Percentiles rank a stretch among this genome's conserved stretches.
Evolutionary conservation across 306 rosid genomes (phyloP).

Genomic region (Pyrus betulifolia): DNA sequence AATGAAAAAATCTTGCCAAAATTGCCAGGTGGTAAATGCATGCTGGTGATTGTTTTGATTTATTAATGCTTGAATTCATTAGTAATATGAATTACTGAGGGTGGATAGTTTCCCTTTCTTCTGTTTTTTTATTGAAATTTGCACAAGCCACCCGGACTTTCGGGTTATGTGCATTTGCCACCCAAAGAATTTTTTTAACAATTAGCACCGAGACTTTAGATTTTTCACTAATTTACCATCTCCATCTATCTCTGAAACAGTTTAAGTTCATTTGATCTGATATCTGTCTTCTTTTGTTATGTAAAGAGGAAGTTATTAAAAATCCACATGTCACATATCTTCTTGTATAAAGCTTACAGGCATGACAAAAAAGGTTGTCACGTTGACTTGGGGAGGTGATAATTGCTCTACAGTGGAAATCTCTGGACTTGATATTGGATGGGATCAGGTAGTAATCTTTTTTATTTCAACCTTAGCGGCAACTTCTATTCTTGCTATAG

Average conservation of each 20-base stretch:
- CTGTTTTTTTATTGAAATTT: neutral
- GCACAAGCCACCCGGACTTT: neutral
- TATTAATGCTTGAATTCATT: neutral
- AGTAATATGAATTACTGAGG: neutral
- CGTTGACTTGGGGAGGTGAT: conserved; percentile 52
- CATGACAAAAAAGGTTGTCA: conserved; percentile 46
- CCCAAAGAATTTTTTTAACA: neutral
- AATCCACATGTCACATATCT: conserved; percentile 26
- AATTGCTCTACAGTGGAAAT: conserved; percentile 73
- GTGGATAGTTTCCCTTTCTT: neutral
- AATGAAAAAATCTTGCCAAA: neutral
- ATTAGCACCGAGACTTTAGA: neutral
- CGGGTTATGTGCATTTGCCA: neutral
- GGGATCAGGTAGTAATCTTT: conserved; percentile 81
- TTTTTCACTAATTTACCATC: neutral
- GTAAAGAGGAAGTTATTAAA: neutral
- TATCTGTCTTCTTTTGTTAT: neutral
- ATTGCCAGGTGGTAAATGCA: neutral
- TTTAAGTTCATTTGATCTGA: neutral
- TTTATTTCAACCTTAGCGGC: neutral
- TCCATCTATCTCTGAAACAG: neutral
- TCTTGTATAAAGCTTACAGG: conserved; percentile 64
- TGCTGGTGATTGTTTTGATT: neutral
- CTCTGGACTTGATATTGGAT: conserved; percentile 94
- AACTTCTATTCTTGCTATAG: conserved; percentile 15